These are phyloP conservation scores for Mycena alexandri DNA, from an alignment of 768 basidiomycete genomes.

Conservation along the genomic window DNA sequence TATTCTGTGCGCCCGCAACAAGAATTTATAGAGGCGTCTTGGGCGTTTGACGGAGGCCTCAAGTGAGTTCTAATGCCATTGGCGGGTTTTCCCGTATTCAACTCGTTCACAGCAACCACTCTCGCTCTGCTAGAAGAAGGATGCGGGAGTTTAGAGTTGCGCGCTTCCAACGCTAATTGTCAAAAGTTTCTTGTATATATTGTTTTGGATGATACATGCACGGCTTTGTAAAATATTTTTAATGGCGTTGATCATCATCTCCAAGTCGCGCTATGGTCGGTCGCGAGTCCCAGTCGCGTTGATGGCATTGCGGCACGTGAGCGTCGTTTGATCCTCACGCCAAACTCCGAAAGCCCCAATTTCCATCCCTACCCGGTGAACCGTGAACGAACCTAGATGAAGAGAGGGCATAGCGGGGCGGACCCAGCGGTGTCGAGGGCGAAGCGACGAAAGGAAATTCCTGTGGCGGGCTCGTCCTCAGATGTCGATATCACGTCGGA, in stretches of 20 bases:
- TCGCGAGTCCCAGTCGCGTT: too few relatives aligned
- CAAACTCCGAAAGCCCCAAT: too few relatives aligned
- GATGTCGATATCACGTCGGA: constrained; percentile 58
- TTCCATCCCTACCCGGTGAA: too few relatives aligned
- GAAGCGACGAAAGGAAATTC: constrained; percentile 53
- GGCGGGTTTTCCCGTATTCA: not conserved
- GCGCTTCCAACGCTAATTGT: constrained; percentile 42
- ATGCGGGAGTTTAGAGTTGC: constrained; percentile 66
- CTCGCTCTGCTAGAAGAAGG: constrained; percentile 63
- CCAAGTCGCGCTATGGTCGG: too few relatives aligned
- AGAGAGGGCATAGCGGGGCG: constrained; percentile 53
- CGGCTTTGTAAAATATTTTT: not conserved
- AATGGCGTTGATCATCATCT: too few relatives aligned
- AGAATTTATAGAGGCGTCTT: constrained; percentile 61
- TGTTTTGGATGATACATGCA: not conserved
- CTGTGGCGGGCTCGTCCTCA: constrained; percentile 50
- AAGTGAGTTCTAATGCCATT: constrained; percentile 50
- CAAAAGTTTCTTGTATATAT: not conserved
- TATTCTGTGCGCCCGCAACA: constrained; percentile 54
- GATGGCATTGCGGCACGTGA: too few relatives aligned
- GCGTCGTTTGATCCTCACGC: too few relatives aligned
- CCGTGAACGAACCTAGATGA: constrained; percentile 35
- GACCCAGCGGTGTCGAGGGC: constrained; percentile 56
- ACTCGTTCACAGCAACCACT: constrained; percentile 58
- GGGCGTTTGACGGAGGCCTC: constrained; percentile 79